Evolutionary conservation across 1,284 basidiomycete species (phyloP), one percentile per base, ranked within the genome.

Genomic region (Apiotrichum sp.): DNA sequence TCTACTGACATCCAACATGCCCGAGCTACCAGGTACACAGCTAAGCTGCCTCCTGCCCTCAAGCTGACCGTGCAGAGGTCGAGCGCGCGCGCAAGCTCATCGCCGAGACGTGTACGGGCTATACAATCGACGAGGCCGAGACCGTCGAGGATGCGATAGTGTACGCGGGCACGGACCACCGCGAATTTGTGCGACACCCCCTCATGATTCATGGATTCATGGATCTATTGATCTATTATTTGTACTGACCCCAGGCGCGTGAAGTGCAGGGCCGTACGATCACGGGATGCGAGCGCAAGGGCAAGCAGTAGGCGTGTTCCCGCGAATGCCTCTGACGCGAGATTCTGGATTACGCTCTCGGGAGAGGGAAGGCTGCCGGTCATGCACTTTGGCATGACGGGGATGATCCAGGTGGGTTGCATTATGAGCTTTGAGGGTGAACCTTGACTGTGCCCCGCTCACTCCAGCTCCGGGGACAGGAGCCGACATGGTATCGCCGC

Each of bases 361-460:
- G 86, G 86, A 3, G 62, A 78, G 29, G 86, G 86, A 0, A 78
- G 78, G 65, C 74, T 82, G 62, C 87, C 87, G 3, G 84, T 89
- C 4, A 76, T 89, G 56, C 87, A 89, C 69, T 87, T 89, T 63
- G 88, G 88, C 2, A 89, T 89, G 88, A 89, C 87, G 3, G 87
- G 88, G 8, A 76, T 85, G 83, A 78, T 90, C 39, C 84, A 87
- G 76, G 86, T 86, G 59, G 55, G 35, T 7, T 39, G 47, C 35
- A 38, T 31, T 16, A 11, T 47, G 44, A 22, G 31, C 42, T 33
- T 36, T 6, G 4, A 13, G 36, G 9, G 36, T 38, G 36, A 8
- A 38, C 9, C 36, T 9, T 8, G 13, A 8, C 35, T 10, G 29
- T 4, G 14, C 11, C 50, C 59, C 16, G 56, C 38, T 22, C 8